phyloP scores from a whole-genome alignment of 2,329 filamentous ascomycete genomes.

The Phialophora verrucosa region DNA sequence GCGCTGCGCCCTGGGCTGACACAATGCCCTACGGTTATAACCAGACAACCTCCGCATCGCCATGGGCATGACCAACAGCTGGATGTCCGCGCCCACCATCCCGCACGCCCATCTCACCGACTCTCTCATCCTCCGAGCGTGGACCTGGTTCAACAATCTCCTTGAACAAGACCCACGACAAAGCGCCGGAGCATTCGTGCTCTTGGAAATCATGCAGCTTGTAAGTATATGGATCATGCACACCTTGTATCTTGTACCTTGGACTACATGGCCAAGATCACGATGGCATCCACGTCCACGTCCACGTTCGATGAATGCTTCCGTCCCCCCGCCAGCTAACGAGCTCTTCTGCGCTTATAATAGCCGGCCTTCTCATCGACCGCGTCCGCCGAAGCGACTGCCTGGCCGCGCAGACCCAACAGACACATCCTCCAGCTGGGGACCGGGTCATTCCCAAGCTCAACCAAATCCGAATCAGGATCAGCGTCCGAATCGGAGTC shows the following conservation, averaged over 20 bases:
- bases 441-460: neutral
- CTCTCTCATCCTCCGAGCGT: constrained; percentile 3
- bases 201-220: constrained; percentile 11
- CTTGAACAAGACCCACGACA: constrained; percentile 9
- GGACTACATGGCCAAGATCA: too few species aligned
- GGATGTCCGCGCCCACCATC: constrained; percentile 8
- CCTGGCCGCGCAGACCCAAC: constrained; percentile 10
- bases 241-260: neutral
- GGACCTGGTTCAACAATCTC: constrained; percentile 11
- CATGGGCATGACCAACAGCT: constrained; percentile 20
- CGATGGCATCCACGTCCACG: too few species aligned
- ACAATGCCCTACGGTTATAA: neutral
- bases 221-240: neutral
- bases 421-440: constrained; percentile 17
- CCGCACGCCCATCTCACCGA: constrained; percentile 2
- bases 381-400: neutral
- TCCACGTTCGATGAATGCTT: neutral
- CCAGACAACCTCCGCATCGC: constrained; percentile 11
- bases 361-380: constrained; percentile 14
- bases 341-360: neutral
- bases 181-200: constrained; percentile 10
- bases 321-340: neutral
- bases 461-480: too few species aligned
- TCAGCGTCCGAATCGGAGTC: neutral
- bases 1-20: neutral